These are phyloP conservation scores for Baudoinia panamericana DNA, from an alignment of 495 filamentous ascomycete genomes.

Conservation along the genomic window DNA sequence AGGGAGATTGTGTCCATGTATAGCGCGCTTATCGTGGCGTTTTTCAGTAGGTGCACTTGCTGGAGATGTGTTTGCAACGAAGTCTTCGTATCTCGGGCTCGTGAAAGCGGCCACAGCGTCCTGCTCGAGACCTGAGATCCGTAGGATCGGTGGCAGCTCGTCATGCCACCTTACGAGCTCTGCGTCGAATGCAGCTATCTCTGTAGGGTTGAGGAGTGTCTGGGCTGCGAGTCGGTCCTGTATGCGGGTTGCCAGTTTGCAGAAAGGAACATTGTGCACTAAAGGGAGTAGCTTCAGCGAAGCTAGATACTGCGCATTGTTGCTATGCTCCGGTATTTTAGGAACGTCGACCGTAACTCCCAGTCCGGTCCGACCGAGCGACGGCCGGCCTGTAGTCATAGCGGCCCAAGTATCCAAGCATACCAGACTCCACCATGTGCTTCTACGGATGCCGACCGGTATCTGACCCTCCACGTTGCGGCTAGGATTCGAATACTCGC, in stretches of 20 bases:
- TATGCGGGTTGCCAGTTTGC: constrained; percentile 64
- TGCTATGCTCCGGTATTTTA: constrained; percentile 9
- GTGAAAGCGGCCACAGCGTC: not conserved
- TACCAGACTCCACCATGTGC: constrained; percentile 72
- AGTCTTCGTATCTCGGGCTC: not conserved
- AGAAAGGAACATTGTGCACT: constrained; percentile 67
- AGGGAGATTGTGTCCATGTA: too few species aligned
- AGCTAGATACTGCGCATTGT: constrained; percentile 31
- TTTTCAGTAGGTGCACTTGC: constrained; percentile 2
- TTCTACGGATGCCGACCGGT: constrained; percentile 51
- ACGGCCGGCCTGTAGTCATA: constrained; percentile 64
- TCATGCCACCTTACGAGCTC: constrained; percentile 62
- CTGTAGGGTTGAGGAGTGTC: constrained; percentile 50
- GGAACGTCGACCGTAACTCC: constrained; percentile 59
- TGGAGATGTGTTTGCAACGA: too few species aligned
- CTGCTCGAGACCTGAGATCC: too few species aligned
- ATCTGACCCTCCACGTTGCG: too few species aligned
- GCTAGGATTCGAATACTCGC: constrained; percentile 44
- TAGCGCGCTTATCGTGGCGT: constrained; percentile 35
- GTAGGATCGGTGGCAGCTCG: constrained; percentile 54
- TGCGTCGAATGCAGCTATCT: constrained; percentile 49
- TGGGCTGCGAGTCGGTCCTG: constrained; percentile 62
- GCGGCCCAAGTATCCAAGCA: constrained; percentile 70
- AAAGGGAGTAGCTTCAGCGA: constrained; percentile 52
- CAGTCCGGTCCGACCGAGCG: constrained; percentile 59